Evolutionary conservation across 208 protist species (phyloP).

Genomic region (Leptomonas pyrrhocoris): DNA sequence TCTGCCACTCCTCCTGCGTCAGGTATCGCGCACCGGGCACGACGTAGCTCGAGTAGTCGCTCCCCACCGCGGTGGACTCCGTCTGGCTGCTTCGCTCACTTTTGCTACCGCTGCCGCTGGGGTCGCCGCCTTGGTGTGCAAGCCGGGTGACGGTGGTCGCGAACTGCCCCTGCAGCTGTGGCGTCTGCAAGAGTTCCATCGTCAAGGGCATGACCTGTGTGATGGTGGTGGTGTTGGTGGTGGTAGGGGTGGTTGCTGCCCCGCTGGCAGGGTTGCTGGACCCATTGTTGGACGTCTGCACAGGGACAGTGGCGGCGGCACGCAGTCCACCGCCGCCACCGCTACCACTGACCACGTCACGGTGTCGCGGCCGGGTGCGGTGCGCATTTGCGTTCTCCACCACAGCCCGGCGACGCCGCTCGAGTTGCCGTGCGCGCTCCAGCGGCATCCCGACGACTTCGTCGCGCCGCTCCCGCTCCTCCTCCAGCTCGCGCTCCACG

Average conservation of each 20-base stretch:
- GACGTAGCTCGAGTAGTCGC: slow-evolving; percentile 45
- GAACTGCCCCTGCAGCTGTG: slow-evolving; percentile 30
- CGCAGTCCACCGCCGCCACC: background rate
- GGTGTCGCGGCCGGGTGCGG: background rate
- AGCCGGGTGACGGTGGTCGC: slow-evolving; percentile 7
- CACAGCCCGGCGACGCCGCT: slow-evolving; percentile 10
- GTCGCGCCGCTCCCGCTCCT: slow-evolving; percentile 38
- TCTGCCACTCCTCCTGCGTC: slow-evolving; percentile 34
- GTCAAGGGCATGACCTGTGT: slow-evolving; percentile 30
- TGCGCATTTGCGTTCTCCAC: background rate
- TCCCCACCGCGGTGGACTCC: slow-evolving; percentile 14
- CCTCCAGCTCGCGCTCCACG: slow-evolving; percentile 44
- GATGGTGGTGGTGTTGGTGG: background rate
- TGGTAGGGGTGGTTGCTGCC: background rate
- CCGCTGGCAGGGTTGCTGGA: background rate
- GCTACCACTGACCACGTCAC: background rate
- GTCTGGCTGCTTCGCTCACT: slow-evolving; percentile 1
- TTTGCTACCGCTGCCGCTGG: background rate
- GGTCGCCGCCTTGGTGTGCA: background rate
- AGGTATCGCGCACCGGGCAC: slow-evolving; percentile 48
- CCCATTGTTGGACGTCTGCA: background rate
- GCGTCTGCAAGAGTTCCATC: slow-evolving; percentile 39
- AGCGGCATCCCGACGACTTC: slow-evolving; percentile 74
- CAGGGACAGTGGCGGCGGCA: background rate
- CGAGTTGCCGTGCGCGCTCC: slow-evolving; percentile 32